phyloP scores from a whole-genome alignment of 108 stramenopile genomes.

The Nitzschia putrida region DNA sequence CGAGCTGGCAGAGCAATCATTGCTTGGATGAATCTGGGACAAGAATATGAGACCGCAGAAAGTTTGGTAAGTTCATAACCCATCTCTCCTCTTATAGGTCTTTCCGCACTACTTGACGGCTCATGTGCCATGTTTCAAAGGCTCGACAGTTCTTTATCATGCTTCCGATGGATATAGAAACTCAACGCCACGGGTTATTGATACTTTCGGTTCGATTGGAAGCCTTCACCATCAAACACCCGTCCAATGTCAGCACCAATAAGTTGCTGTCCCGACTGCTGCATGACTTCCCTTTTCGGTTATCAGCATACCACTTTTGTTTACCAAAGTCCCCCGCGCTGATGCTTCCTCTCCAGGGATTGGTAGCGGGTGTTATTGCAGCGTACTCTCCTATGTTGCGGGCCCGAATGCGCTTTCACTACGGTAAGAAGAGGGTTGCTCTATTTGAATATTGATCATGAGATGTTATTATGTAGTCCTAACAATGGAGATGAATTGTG shows the following conservation, averaged over 20 bases:
- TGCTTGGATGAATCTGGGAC: not conserved
- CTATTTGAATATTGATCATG: too few species aligned
- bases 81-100: too few species aligned
- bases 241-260: not conserved
- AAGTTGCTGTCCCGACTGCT: not conserved
- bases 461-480: not conserved
- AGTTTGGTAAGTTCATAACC: constrained; percentile 13
- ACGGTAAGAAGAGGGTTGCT: not conserved
- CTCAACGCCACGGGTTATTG: not conserved
- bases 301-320: not conserved
- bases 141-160: not conserved
- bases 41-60: constrained; percentile 5
- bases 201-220: not conserved
- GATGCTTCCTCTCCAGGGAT: not conserved
- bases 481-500: too few species aligned
- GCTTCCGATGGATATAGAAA: not conserved
- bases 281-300: not conserved
- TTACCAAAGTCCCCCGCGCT: not conserved
- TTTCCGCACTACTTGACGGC: too few species aligned
- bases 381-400: not conserved
- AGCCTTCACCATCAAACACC: not conserved
- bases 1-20: constrained; percentile 19
- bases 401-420: not conserved
- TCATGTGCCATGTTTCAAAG: not conserved
- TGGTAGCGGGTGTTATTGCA: not conserved